Evolutionary conservation across 164 flowering plant genomes (phyloP).

Genomic region (Taxillus chinensis): DNA sequence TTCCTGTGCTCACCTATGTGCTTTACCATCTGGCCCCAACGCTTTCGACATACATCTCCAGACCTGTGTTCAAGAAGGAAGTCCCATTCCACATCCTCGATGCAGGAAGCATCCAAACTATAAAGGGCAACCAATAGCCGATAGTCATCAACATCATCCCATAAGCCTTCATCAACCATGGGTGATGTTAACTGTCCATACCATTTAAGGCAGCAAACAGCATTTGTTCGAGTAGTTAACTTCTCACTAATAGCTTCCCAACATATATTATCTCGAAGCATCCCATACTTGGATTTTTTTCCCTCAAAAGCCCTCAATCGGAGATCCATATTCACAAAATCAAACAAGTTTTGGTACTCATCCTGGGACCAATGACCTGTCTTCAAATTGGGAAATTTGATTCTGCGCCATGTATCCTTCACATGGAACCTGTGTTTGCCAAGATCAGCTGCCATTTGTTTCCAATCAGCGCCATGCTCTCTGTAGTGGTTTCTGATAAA

Average conservation of each 20-base stretch:
- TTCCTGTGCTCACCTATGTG: constrained; percentile 36
- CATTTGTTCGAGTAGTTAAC: constrained; percentile 30
- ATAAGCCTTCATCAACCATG: constrained; percentile 44
- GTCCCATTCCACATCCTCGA: constrained; percentile 67
- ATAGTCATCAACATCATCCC: constrained; percentile 62
- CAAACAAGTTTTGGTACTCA: constrained; percentile 57
- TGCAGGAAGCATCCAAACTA: constrained; percentile 43
- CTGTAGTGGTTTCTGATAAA: constrained; percentile 24
- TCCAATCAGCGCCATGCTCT: constrained; percentile 52
- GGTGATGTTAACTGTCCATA: constrained; percentile 42
- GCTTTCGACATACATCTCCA: constrained; percentile 39
- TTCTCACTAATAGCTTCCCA: constrained; percentile 55
- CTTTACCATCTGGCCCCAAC: constrained; percentile 54
- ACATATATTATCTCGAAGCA: constrained; percentile 59
- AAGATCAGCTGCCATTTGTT: constrained; percentile 24
- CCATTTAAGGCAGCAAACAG: constrained; percentile 48
- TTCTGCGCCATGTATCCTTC: constrained; percentile 55
- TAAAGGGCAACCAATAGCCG: constrained; percentile 33
- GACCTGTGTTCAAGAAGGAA: constrained; percentile 44
- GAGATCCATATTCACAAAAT: constrained; percentile 56
- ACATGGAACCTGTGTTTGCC: constrained; percentile 50
- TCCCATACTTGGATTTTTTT: constrained; percentile 50
- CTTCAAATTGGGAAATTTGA: constrained; percentile 19
- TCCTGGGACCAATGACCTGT: constrained; percentile 58
- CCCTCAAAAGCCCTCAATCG: constrained; percentile 33